phyloP scores from a whole-genome alignment of 2,329 filamentous ascomycete genomes.

The Pyrenophora teres region DNA sequence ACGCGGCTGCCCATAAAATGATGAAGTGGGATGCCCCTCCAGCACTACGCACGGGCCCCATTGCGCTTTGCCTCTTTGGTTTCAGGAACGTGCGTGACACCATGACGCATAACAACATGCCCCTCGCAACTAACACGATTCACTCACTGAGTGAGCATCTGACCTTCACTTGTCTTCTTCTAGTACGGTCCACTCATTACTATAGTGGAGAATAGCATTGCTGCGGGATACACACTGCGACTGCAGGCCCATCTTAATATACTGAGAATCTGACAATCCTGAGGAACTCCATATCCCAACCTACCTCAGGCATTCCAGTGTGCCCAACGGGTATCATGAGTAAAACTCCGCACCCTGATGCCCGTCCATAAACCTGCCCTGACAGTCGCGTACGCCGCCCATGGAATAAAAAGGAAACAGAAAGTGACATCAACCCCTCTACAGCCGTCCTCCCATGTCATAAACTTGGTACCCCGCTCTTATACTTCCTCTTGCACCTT shows the following conservation, averaged over 20 bases:
- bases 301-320: constrained; percentile 5
- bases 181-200: too few species aligned
- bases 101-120: constrained; percentile 7
- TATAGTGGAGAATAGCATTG: not conserved
- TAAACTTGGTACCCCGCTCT: not conserved
- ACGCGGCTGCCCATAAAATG: constrained; percentile 11
- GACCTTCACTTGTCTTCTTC: not conserved
- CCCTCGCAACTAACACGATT: not conserved
- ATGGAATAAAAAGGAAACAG: constrained; percentile 12
- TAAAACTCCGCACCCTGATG: constrained; percentile 13
- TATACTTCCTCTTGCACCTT: constrained; percentile 14
- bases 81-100: constrained; percentile 19
- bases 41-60: not conserved
- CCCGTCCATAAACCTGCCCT: constrained; percentile 6
- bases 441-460: not conserved
- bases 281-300: constrained; percentile 10
- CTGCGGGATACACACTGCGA: not conserved
- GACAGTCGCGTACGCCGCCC: constrained; percentile 22
- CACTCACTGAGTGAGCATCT: not conserved
- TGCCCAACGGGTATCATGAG: constrained; percentile 14
- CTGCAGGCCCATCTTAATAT: not conserved
- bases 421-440: constrained; percentile 1
- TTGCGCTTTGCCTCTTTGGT: constrained; percentile 8
- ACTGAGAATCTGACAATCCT: constrained; percentile 3
- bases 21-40: constrained; percentile 18